phyloP scores from a whole-genome alignment of 1,284 basidiomycete genomes.

The Puccinia polysora region DNA sequence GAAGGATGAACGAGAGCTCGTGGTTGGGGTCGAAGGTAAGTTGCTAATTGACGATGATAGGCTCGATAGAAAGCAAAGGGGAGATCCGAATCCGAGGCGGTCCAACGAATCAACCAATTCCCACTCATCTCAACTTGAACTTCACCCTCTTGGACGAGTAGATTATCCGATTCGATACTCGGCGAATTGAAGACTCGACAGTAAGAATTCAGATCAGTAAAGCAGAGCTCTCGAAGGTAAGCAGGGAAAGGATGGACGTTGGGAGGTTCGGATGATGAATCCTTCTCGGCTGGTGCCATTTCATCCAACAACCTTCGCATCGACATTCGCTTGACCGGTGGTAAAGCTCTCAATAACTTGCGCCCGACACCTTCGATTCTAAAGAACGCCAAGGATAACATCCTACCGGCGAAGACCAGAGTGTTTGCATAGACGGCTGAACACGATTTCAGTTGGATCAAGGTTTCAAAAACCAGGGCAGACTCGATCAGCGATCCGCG shows the following conservation, averaged over 20 bases:
- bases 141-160: conserved; percentile 46
- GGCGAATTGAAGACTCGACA: conserved; percentile 22
- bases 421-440: conserved; percentile 58
- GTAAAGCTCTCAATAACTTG: conserved; percentile 56
- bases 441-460: too few relatives aligned
- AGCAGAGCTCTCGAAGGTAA: conserved; percentile 36
- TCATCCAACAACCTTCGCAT: conserved; percentile 53
- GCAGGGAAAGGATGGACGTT: conserved; percentile 40
- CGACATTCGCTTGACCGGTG: conserved; percentile 54
- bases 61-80: conserved; percentile 59
- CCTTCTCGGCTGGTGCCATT: conserved; percentile 11
- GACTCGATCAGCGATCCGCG: background rate
- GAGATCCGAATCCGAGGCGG: conserved; percentile 56
- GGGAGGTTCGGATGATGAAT: conserved; percentile 19
- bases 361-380: conserved; percentile 57
- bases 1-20: conserved; percentile 49
- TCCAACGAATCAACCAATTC: conserved; percentile 52
- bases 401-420: conserved; percentile 56
- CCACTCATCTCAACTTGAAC: conserved; percentile 47
- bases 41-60: conserved; percentile 57
- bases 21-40: conserved; percentile 53
- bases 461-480: background rate
- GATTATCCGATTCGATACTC: conserved; percentile 32
- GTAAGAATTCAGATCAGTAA: conserved; percentile 9
- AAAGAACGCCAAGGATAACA: conserved; percentile 59